Percentiles rank a stretch among this genome's conserved stretches.
Evolutionary conservation across 345 rosid genomes (phyloP).

Genomic region (Atalantia buxifolia): DNA sequence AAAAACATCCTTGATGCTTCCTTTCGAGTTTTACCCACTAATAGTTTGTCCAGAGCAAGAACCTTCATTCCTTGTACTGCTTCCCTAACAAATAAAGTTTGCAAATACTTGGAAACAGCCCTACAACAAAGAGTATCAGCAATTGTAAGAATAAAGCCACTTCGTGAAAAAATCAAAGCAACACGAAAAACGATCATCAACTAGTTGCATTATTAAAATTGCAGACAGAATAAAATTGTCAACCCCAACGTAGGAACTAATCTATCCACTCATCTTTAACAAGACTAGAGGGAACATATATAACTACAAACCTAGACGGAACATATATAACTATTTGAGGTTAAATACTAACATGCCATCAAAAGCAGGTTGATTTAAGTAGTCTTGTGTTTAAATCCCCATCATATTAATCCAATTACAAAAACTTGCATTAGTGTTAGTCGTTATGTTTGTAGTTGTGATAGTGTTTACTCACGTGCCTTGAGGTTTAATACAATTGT

Average conservation of each 20-base stretch:
- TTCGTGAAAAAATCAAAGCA: not conserved
- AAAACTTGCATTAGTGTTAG: not conserved
- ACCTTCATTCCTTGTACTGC: conserved; percentile 52
- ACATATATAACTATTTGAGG: not conserved
- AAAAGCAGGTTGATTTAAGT: not conserved
- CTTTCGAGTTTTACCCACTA: conserved; percentile 91
- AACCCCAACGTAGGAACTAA: not conserved
- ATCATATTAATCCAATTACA: not conserved
- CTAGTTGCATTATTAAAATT: not conserved
- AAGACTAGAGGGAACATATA: not conserved
- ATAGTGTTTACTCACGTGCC: not conserved
- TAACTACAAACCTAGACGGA: not conserved
- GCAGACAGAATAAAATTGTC: not conserved
- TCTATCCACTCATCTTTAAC: not conserved
- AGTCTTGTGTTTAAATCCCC: not conserved
- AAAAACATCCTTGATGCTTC: conserved; percentile 99
- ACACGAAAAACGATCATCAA: not conserved
- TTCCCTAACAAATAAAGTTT: conserved; percentile 65
- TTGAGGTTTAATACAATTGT: not conserved
- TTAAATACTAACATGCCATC: no score
- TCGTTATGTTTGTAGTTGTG: not conserved
- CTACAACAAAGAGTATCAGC: conserved; percentile 31
- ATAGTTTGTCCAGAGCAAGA: conserved; percentile 60
- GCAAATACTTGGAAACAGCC: conserved; percentile 94
- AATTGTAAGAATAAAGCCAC: conserved; percentile 1